A percentile compares a stretch with the other conserved stretches of the same genome.
Conservation (phyloP, 805 yeast genomes). For the Kodamaea fukazawae region DNA sequence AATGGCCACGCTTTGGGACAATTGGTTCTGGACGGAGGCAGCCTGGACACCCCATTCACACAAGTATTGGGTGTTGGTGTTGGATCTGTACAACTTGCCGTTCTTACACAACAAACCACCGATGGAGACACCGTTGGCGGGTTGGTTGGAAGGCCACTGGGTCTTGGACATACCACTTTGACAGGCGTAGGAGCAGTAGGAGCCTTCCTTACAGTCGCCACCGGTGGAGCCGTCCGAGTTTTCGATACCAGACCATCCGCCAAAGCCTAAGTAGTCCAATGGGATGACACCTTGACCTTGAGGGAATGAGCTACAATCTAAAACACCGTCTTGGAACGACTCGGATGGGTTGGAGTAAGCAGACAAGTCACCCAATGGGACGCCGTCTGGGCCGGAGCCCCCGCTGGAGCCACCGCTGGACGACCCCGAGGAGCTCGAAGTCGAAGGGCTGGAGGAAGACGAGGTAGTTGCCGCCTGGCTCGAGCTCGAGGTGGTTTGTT, state of each 20-base stretch:
- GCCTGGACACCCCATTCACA: conserved; percentile 84
- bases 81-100: conserved; percentile 83
- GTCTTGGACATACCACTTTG: conserved; percentile 99
- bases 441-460: conserved; percentile 17
- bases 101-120: conserved; percentile 88
- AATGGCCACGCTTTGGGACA: conserved; percentile 69
- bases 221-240: conserved; percentile 58
- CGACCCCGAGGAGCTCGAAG: conserved; percentile 13
- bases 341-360: conserved; percentile 55
- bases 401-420: conserved; percentile 17
- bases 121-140: conserved; percentile 81
- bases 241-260: conserved; percentile 82
- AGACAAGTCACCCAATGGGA: conserved; percentile 54
- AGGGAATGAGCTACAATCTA: conserved; percentile 70
- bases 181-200: conserved; percentile 98
- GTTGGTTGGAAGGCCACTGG: conserved; percentile 93
- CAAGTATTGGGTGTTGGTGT: conserved; percentile 60
- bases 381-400: not conserved
- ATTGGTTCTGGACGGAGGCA: conserved; percentile 66
- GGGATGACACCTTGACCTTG: conserved; percentile 80
- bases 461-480: conserved; percentile 10
- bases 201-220: conserved; percentile 78
- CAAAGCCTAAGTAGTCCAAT: conserved; percentile 67
- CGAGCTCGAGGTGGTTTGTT: not conserved
- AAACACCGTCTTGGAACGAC: conserved; percentile 69